A percentile compares a stretch with the other conserved stretches of the same genome.
phyloP scores from a whole-genome alignment of 345 rosid species.

The Lenwebbia sp. region DNA sequence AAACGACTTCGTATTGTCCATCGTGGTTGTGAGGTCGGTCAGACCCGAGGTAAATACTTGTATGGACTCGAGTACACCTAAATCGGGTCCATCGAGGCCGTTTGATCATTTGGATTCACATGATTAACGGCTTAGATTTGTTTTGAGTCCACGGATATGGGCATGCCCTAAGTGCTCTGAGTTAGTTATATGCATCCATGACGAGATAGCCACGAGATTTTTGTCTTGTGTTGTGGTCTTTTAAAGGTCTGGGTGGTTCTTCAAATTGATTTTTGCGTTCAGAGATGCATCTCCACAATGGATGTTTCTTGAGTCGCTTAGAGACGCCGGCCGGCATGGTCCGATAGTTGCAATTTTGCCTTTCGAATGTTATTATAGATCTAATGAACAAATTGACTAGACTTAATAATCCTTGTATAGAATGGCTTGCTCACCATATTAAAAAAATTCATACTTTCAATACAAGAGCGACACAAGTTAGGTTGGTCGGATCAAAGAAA shows the following conservation, averaged over 20 bases:
- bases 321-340: no score
- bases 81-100: no score
- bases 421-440: fast-evolving
- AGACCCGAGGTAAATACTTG: neutral
- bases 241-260: no score
- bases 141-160: neutral
- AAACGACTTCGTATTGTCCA: neutral
- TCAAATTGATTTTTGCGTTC: no score
- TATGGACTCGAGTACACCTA: neutral
- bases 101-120: neutral
- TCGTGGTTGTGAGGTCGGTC: neutral
- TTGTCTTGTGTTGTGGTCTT: no score
- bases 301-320: neutral
- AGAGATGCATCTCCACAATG: neutral
- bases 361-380: fast-evolving
- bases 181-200: no score
- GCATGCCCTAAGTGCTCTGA: no score
- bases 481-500: neutral
- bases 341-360: fast-evolving
- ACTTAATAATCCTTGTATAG: neutral
- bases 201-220: no score
- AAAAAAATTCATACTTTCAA: neutral
- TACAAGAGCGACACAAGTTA: fast-evolving
- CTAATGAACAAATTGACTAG: neutral
- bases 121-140: neutral